Percentiles rank a stretch among this genome's conserved stretches.
phyloP scores from a whole-genome alignment of 352 stramenopile genomes.

The Sclerospora graminicola region DNA sequence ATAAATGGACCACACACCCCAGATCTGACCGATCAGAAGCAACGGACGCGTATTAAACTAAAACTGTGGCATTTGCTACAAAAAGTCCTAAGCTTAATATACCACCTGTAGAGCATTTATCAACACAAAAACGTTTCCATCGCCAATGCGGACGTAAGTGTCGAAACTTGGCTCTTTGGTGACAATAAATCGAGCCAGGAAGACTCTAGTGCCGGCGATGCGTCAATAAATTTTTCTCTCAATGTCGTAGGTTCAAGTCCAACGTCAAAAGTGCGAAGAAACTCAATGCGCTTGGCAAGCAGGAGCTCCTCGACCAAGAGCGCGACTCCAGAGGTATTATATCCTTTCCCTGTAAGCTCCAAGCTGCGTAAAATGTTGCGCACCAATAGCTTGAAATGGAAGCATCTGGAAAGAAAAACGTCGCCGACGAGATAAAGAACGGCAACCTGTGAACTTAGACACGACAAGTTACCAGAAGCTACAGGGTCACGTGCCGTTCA shows the following conservation, averaged over 20 bases:
- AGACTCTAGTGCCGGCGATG: not conserved
- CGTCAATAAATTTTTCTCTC: not conserved
- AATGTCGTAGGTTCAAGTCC: not conserved
- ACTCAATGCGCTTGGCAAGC: slow-evolving; percentile 7
- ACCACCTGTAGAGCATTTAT: too few relatives aligned
- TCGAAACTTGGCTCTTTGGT: slow-evolving; percentile 78
- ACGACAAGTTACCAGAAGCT: slow-evolving; percentile 54
- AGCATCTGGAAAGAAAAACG: slow-evolving; percentile 2
- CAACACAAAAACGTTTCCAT: too few relatives aligned
- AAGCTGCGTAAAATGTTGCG: slow-evolving; percentile 71
- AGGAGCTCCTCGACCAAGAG: slow-evolving; percentile 3
- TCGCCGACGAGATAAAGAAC: slow-evolving; percentile 18
- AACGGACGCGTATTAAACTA: too few relatives aligned
- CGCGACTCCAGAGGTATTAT: too few relatives aligned
- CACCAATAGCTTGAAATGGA: slow-evolving; percentile 53
- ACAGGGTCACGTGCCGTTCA: slow-evolving; percentile 71
- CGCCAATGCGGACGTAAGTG: slow-evolving; percentile 47
- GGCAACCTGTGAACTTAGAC: slow-evolving; percentile 38
- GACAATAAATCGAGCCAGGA: slow-evolving; percentile 36
- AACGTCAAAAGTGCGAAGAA: not conserved
- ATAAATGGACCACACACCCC: too few relatives aligned
- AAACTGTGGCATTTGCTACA: too few relatives aligned
- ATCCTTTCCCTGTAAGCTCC: slow-evolving; percentile 58
- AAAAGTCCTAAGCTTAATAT: too few relatives aligned
- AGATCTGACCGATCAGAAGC: too few relatives aligned